Evolutionary conservation across 163 green algal genomes (phyloP).

Genomic region (Volvox carteri): DNA sequence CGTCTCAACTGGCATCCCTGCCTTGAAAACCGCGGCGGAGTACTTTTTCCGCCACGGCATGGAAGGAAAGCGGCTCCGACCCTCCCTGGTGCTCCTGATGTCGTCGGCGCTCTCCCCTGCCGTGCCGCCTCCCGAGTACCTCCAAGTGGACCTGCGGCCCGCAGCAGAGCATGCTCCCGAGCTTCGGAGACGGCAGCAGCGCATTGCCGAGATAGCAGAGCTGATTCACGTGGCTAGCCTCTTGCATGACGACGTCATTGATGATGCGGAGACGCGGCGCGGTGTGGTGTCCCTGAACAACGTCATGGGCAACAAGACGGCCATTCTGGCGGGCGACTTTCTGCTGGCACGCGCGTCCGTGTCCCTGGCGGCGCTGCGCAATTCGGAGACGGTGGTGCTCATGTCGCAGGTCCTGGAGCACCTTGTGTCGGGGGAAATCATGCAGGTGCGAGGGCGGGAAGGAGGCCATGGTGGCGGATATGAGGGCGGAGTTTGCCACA

Average conservation of each 20-base stretch:
- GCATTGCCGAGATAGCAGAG: conserved; percentile 95
- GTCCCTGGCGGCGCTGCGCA: conserved; percentile 90
- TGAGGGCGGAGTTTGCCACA: too few relatives aligned
- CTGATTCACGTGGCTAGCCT: conserved; percentile 97
- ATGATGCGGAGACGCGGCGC: conserved; percentile 89
- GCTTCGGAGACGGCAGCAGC: conserved; percentile 88
- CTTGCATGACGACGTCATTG: conserved; percentile 99
- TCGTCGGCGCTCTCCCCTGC: conserved; percentile 80
- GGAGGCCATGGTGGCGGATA: too few relatives aligned
- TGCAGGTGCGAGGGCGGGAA: conserved; percentile 82
- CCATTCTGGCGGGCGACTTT: conserved; percentile 97
- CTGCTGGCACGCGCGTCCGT: conserved; percentile 95
- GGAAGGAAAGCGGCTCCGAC: conserved; percentile 95
- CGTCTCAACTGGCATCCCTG: conserved; percentile 86
- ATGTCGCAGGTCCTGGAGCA: conserved; percentile 96
- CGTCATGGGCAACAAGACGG: conserved; percentile 82
- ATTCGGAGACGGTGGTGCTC: conserved; percentile 92
- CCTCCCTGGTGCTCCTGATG: conserved; percentile 95
- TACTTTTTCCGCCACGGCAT: conserved; percentile 96
- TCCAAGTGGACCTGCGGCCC: conserved; percentile 77
- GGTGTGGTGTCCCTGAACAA: conserved; percentile 83
- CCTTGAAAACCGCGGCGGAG: conserved; percentile 86
- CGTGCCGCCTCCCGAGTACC: conserved; percentile 58
- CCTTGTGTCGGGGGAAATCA: conserved; percentile 96
- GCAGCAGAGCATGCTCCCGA: conserved; percentile 74